Evolutionary conservation across 768 basidiomycete species (phyloP).

Genomic region (Xanthoconium purpureum): DNA sequence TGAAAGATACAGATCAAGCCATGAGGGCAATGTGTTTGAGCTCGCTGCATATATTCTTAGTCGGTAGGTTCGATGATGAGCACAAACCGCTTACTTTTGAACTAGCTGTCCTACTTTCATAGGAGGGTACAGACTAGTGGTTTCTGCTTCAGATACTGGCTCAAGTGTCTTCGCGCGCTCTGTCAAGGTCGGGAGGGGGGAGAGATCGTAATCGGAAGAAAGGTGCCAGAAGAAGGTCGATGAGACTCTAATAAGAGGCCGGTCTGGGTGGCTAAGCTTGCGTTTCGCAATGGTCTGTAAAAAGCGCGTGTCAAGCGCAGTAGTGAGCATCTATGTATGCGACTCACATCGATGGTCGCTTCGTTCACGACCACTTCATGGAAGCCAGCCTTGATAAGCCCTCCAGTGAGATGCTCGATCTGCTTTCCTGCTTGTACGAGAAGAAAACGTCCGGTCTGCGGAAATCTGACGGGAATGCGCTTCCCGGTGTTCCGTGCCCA

Average conservation of each 20-base stretch:
- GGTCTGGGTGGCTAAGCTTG: constrained; percentile 54
- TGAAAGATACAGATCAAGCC: constrained; percentile 41
- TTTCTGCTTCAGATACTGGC: constrained; percentile 30
- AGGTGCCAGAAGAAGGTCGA: constrained; percentile 97
- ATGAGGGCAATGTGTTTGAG: constrained; percentile 78
- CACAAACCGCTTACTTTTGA: constrained; percentile 52
- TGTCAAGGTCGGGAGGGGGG: constrained; percentile 54
- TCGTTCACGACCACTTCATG: constrained; percentile 94
- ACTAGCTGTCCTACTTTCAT: constrained; percentile 93
- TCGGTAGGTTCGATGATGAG: not conserved
- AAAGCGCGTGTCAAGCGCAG: not conserved
- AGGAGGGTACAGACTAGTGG: constrained; percentile 48
- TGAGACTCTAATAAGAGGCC: constrained; percentile 93
- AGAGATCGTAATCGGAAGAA: constrained; percentile 78
- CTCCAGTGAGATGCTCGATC: constrained; percentile 81
- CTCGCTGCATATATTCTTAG: constrained; percentile 48
- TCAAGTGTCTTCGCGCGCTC: constrained; percentile 45
- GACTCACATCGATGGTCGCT: constrained; percentile 64
- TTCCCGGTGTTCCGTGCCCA: constrained; percentile 95
- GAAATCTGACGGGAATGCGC: constrained; percentile 84
- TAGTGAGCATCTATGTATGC: not conserved
- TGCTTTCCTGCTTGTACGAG: constrained; percentile 97
- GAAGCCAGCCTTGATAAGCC: constrained; percentile 87
- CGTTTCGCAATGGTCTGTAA: constrained; percentile 61
- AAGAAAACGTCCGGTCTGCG: constrained; percentile 72